These are phyloP conservation scores for Fusarium gaditjirri DNA, from an alignment of 2,329 filamentous ascomycete genomes.

Conservation along the genomic window DNA sequence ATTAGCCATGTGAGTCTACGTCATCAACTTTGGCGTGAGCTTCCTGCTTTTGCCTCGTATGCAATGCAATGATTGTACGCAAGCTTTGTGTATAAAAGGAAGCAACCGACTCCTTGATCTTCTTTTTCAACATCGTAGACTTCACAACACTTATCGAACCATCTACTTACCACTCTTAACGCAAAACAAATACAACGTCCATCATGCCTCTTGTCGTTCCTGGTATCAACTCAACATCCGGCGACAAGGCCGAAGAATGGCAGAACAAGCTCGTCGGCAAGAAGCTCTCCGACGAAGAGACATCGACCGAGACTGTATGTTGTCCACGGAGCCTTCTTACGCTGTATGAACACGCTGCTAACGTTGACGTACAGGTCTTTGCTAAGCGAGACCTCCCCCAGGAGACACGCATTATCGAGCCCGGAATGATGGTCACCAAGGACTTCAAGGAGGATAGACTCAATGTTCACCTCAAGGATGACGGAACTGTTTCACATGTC, in stretches of 20 bases:
- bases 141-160: background rate
- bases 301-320: slow-evolving; percentile 64
- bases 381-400: slow-evolving; percentile 69
- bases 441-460: slow-evolving; percentile 65
- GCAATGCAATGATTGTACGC: slow-evolving; percentile 6
- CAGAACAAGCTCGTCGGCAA: slow-evolving; percentile 71
- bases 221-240: slow-evolving; percentile 61
- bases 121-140: background rate
- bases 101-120: background rate
- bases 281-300: slow-evolving; percentile 63
- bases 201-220: slow-evolving; percentile 75
- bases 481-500: slow-evolving; percentile 70
- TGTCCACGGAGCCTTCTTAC: background rate
- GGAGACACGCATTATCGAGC: slow-evolving; percentile 65
- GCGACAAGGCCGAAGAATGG: slow-evolving; percentile 66
- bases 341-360: background rate
- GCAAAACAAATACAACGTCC: background rate
- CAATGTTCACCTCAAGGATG: slow-evolving; percentile 68
- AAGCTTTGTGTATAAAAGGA: slow-evolving; percentile 28
- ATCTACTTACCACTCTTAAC: background rate
- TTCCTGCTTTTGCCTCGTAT: slow-evolving; percentile 16
- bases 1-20: slow-evolving; percentile 43
- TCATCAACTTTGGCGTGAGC: slow-evolving; percentile 36
- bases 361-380: slow-evolving; percentile 59
- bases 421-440: slow-evolving; percentile 67